Evolutionary conservation across 2,329 filamentous ascomycete genomes (phyloP).

Genomic region (Hymenoscyphus salicellus): DNA sequence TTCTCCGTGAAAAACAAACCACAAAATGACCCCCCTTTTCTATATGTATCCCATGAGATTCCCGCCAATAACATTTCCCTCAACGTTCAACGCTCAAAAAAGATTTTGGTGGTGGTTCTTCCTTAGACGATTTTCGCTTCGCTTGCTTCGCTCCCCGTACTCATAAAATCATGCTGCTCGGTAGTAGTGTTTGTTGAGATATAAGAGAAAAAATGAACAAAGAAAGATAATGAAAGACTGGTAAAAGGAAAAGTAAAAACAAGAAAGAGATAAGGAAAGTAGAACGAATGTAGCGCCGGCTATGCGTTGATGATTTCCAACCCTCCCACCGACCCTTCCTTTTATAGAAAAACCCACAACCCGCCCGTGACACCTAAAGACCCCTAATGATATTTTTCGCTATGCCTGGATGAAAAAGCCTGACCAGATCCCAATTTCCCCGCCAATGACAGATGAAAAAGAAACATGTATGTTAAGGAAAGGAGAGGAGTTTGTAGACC

Average conservation of each 20-base stretch:
- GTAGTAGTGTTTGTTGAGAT: neutral
- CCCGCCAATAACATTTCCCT: neutral
- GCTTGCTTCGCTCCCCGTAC: neutral
- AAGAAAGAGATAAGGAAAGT: conserved; percentile 1
- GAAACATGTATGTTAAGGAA: conserved; percentile 1
- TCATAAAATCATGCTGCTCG: conserved; percentile 1
- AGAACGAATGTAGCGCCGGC: neutral
- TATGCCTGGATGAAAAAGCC: conserved; percentile 1
- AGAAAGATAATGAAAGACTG: neutral
- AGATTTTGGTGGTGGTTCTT: neutral
- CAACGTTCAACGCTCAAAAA: conserved; percentile 1
- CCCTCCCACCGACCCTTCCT: neutral
- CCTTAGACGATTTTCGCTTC: no score
- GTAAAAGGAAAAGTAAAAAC: neutral
- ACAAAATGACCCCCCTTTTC: neutral
- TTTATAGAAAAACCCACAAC: neutral
- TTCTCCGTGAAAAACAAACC: neutral
- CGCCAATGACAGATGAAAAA: neutral
- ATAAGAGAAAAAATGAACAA: neutral
- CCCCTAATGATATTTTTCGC: neutral
- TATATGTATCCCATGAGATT: neutral
- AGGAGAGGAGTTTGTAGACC: neutral
- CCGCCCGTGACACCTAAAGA: neutral
- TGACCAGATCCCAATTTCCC: conserved; percentile 1
- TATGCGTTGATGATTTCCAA: neutral